phyloP scores from a whole-genome alignment of 2,329 filamentous ascomycete species.

The Rhynchosporium secalis region DNA sequence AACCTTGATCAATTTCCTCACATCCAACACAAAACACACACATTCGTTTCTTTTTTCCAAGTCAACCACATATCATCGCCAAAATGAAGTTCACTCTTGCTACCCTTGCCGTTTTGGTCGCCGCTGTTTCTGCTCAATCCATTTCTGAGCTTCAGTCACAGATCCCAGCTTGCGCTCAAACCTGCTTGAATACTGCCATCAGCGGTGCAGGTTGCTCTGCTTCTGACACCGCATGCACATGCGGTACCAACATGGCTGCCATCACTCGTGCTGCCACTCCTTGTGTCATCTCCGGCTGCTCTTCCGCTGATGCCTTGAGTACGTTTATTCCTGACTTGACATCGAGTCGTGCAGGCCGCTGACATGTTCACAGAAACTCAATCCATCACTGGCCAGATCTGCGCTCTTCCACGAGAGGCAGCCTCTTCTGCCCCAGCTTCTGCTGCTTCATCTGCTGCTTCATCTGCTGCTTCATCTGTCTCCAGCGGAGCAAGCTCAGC shows the following conservation, averaged over 20 bases:
- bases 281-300: slow-evolving; percentile 30
- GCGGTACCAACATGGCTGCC: slow-evolving; percentile 23
- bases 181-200: slow-evolving; percentile 29
- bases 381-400: slow-evolving; percentile 27
- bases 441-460: slow-evolving; percentile 4
- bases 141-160: slow-evolving; percentile 22
- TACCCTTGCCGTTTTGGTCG: slow-evolving; percentile 15
- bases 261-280: slow-evolving; percentile 30
- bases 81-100: slow-evolving; percentile 21
- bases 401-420: slow-evolving; percentile 10
- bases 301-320: slow-evolving; percentile 29
- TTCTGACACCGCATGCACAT: slow-evolving; percentile 32
- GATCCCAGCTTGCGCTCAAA: slow-evolving; percentile 31
- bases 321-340: slow-evolving; percentile 15
- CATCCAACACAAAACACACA: neutral
- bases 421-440: slow-evolving; percentile 10
- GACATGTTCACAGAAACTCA: slow-evolving; percentile 20
- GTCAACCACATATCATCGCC: slow-evolving; percentile 13
- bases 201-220: slow-evolving; percentile 24
- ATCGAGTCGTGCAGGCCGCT: neutral
- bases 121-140: slow-evolving; percentile 30
- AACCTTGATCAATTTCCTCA: neutral
- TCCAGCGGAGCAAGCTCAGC: slow-evolving; percentile 5
- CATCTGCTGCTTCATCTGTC: slow-evolving; percentile 6
- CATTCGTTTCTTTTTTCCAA: neutral